Conservation (phyloP, 306 rosid genomes). For the peach (Prunus persica) region DNA sequence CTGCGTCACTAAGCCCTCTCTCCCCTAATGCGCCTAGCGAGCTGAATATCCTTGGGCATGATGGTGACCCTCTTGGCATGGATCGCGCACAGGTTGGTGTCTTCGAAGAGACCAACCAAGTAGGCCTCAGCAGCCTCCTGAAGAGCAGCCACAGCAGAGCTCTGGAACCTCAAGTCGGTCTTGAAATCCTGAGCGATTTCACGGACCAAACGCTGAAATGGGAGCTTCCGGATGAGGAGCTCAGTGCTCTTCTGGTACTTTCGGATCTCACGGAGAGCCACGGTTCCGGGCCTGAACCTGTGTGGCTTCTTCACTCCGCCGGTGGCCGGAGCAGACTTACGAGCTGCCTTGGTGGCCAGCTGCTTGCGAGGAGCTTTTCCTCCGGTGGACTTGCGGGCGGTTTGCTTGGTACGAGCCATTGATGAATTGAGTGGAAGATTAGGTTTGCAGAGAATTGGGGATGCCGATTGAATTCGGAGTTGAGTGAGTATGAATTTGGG, state of each 20-base stretch:
- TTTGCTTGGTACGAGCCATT: constrained; percentile 39
- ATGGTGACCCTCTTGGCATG: constrained; percentile 33
- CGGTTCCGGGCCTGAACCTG: constrained; percentile 33
- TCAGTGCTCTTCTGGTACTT: constrained; percentile 38
- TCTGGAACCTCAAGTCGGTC: constrained; percentile 34
- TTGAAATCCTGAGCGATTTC: constrained; percentile 36
- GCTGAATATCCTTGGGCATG: constrained; percentile 31
- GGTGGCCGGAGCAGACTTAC: constrained; percentile 37
- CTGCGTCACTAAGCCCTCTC: constrained; percentile 10
- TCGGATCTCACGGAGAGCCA: constrained; percentile 29
- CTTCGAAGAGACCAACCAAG: constrained; percentile 29
- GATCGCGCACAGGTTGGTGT: constrained; percentile 29
- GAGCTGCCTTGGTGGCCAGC: constrained; percentile 34
- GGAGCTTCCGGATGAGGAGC: constrained; percentile 33
- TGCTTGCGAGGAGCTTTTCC: constrained; percentile 37
- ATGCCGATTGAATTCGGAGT: not conserved
- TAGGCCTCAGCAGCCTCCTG: constrained; percentile 34
- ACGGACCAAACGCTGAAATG: constrained; percentile 29
- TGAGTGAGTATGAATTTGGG: not conserved
- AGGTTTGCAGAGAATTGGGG: not conserved
- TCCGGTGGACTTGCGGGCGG: constrained; percentile 34
- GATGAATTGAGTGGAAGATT: not conserved
- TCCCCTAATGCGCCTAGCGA: constrained; percentile 32
- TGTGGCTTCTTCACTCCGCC: constrained; percentile 42
- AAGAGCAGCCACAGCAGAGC: constrained; percentile 32